A percentile compares a stretch with the other conserved stretches of the same genome.
These are phyloP conservation scores for Westerdykella ornata DNA, from an alignment of 2,329 filamentous ascomycete species.

Conservation along the genomic window DNA sequence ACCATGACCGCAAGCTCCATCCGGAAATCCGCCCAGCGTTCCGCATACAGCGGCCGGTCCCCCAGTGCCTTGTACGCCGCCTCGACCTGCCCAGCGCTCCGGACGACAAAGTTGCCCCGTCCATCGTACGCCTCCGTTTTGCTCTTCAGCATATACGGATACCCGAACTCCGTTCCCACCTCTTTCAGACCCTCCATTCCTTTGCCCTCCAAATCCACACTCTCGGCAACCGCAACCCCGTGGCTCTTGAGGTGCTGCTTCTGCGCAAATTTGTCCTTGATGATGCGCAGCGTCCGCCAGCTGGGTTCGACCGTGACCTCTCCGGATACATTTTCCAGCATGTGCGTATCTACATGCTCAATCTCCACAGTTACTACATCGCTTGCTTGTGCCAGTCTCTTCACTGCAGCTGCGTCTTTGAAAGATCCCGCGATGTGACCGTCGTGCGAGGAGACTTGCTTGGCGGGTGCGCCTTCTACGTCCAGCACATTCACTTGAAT, in stretches of 20 bases:
- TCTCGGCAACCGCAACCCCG: constrained; percentile 66
- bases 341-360: constrained; percentile 87
- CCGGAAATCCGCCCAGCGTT: constrained; percentile 80
- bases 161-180: constrained; percentile 61
- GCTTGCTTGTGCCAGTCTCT: constrained; percentile 65
- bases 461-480: constrained; percentile 67
- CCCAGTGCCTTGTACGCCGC: constrained; percentile 62
- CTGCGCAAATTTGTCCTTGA: constrained; percentile 90
- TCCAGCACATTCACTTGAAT: constrained; percentile 76
- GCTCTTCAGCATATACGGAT: constrained; percentile 88
- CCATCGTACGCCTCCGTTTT: constrained; percentile 89
- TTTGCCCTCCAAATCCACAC: constrained; percentile 57
- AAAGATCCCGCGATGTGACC: constrained; percentile 80
- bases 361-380: constrained; percentile 90
- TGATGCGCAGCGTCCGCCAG: constrained; percentile 77
- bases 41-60: constrained; percentile 69
- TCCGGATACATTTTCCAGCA: constrained; percentile 73
- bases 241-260: constrained; percentile 69
- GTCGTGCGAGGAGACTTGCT: constrained; percentile 71
- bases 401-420: constrained; percentile 72
- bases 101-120: constrained; percentile 64
- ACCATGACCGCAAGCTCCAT: constrained; percentile 93
- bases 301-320: constrained; percentile 65
- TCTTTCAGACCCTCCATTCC: constrained; percentile 56
- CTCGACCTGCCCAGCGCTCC: constrained; percentile 53